Conservation (phyloP, 257 asterid genomes). For the Solanum chaucha region DNA sequence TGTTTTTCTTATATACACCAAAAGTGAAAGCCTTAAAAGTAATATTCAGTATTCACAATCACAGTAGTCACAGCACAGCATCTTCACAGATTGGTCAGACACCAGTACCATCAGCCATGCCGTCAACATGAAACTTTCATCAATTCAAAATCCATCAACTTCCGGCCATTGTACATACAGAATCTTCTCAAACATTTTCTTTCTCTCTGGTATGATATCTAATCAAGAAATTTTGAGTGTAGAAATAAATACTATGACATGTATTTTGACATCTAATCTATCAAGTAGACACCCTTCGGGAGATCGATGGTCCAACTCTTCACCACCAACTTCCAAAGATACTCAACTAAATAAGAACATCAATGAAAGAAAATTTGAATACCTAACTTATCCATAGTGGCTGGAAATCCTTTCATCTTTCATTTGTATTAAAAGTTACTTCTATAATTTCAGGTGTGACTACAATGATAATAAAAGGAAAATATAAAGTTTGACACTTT, state of each 20-base stretch:
- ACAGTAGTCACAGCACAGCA: neutral
- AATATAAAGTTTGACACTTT: neutral
- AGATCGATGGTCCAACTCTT: neutral
- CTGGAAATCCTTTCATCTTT: neutral
- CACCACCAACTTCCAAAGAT: neutral
- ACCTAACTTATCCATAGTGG: neutral
- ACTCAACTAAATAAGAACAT: neutral
- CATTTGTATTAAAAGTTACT: neutral
- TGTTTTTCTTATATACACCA: neutral
- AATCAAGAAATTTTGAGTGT: neutral
- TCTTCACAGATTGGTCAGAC: neutral
- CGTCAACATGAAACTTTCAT: neutral
- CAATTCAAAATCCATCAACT: neutral
- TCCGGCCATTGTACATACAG: neutral
- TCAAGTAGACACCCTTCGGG: neutral
- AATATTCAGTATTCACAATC: neutral
- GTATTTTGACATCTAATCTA: neutral
- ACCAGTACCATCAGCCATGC: neutral
- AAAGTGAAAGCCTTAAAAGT: neutral
- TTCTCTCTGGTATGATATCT: neutral
- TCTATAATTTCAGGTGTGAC: neutral
- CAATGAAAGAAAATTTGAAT: neutral
- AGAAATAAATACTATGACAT: neutral
- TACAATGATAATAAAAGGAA: neutral
- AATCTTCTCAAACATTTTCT: neutral